Conservation (phyloP, 2,329 filamentous ascomycete species). For the Cytospora chrysosperma region DNA sequence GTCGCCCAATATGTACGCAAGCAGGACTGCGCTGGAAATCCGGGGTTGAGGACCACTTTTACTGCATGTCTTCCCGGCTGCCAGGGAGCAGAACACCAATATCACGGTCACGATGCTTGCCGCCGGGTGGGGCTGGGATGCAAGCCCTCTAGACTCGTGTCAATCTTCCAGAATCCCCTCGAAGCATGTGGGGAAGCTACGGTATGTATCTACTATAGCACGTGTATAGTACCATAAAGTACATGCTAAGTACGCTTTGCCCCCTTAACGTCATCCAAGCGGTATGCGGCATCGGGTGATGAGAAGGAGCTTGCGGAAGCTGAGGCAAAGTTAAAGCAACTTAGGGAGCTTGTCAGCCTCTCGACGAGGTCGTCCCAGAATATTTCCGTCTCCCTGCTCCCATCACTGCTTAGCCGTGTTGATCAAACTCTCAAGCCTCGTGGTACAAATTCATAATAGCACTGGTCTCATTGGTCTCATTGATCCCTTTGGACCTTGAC, state of each 20-base stretch:
- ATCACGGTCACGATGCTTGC: neutral
- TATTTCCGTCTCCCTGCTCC: neutral
- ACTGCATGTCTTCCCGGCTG: slow-evolving; percentile 1
- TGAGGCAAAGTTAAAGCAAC: neutral
- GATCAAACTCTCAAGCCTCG: neutral
- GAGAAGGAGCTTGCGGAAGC: neutral
- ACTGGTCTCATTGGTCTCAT: slow-evolving; percentile 5
- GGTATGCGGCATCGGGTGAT: neutral
- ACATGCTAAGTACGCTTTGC: neutral
- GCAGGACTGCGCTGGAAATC: neutral
- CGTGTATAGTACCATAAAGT: neutral
- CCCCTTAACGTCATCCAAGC: neutral
- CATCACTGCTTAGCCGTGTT: neutral
- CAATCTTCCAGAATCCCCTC: slow-evolving; percentile 12
- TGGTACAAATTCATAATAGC: neutral
- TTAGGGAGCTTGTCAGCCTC: slow-evolving; percentile 13
- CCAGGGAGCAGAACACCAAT: slow-evolving; percentile 8
- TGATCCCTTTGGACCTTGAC: slow-evolving; percentile 9
- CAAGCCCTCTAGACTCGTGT: neutral
- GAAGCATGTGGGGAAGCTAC: slow-evolving; percentile 5
- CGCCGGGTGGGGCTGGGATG: slow-evolving; percentile 1
- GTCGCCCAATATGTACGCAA: neutral
- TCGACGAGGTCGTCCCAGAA: neutral
- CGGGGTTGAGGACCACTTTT: neutral
- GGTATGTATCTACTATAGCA: slow-evolving; percentile 3